Base-by-base conservation (phyloP, 2,329 filamentous ascomycete genomes). In the Colletotrichum salicis region DNA sequence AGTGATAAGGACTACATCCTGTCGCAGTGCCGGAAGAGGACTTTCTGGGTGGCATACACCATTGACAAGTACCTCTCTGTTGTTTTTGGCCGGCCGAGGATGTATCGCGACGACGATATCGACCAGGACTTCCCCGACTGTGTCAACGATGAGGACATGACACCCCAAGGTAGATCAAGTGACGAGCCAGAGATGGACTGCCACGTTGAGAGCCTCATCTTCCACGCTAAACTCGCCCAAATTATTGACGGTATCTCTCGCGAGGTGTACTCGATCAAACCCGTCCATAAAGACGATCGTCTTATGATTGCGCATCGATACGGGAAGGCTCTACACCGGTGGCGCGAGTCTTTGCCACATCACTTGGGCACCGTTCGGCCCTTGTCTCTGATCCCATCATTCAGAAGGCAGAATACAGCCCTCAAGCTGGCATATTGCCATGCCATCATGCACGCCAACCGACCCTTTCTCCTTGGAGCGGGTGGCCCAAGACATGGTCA, bases 21-120 rank as follows among this genome's bases (percentile, higher is more conserved):
- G 3, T 78, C 79, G 0, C 88, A 92, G 71, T 87, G 88, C 54
- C 84, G 87, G 1, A 87, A 87, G 68, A 82, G 90, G 8, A 85
- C 87, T 0, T 91, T 92, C 62, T 92, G 90, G 90, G 86, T 86
- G 3, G 86, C 88, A 0, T 92, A 92, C 75, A 88, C 86, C 0
- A 79, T 92, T 1, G 90, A 92, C 75, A 89, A 89, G 51, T 91
- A 91, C 67, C 80, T 92, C 1, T 88, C 88, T 29, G 88, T 90
- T n/a, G 87, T 91, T 22, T 86, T 91, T 35, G 90, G 90, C 0
- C 83, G 90, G 6, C 90, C 90, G 1, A 79, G 88, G 8, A 84
- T 90, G 15, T 88, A 91, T 31, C 89, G 90, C 60, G 89, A 92
- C 56, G 88, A 91, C 41, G 89, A 92, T 62, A 89, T 91, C 59